A percentile compares a stretch with the other conserved stretches of the same genome.
phyloP scores from a whole-genome alignment of 352 stramenopile species.

The Phytophthora cryptogea region DNA sequence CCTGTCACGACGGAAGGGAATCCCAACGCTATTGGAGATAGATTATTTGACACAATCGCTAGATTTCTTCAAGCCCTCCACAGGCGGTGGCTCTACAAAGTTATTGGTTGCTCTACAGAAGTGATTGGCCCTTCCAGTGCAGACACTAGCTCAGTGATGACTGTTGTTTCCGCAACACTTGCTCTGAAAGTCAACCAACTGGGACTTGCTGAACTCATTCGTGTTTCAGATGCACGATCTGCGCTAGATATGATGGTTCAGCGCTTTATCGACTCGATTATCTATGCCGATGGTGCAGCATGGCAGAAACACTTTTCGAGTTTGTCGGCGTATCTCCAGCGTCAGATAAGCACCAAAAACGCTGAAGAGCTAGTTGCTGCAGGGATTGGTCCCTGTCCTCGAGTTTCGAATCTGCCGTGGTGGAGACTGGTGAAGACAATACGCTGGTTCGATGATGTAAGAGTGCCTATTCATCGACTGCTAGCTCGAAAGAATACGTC shows the following conservation, averaged over 20 bases:
- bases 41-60: constrained; percentile 19
- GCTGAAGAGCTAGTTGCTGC: constrained; percentile 19
- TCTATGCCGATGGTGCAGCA: constrained; percentile 14
- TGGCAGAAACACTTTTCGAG: constrained; percentile 21
- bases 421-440: constrained; percentile 14
- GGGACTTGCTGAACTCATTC: constrained; percentile 12
- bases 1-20: constrained; percentile 9
- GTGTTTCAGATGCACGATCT: constrained; percentile 17
- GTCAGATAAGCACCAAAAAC: constrained; percentile 18
- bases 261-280: constrained; percentile 23
- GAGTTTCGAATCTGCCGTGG: constrained; percentile 12
- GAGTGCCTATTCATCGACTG: constrained; percentile 21
- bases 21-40: constrained; percentile 6
- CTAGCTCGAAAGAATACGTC: constrained; percentile 22
- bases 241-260: constrained; percentile 23
- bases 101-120: constrained; percentile 28
- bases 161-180: constrained; percentile 6
- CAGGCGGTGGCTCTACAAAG: constrained; percentile 25
- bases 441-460: constrained; percentile 24
- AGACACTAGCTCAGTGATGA: constrained; percentile 1
- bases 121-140: not conserved
- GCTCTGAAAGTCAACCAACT: constrained; percentile 21
- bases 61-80: constrained; percentile 20
- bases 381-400: constrained; percentile 11
- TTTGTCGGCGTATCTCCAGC: constrained; percentile 25